These are phyloP conservation scores for Scenedesmus sp. DNA, from an alignment of 163 green algal genomes.

Conservation along the genomic window DNA sequence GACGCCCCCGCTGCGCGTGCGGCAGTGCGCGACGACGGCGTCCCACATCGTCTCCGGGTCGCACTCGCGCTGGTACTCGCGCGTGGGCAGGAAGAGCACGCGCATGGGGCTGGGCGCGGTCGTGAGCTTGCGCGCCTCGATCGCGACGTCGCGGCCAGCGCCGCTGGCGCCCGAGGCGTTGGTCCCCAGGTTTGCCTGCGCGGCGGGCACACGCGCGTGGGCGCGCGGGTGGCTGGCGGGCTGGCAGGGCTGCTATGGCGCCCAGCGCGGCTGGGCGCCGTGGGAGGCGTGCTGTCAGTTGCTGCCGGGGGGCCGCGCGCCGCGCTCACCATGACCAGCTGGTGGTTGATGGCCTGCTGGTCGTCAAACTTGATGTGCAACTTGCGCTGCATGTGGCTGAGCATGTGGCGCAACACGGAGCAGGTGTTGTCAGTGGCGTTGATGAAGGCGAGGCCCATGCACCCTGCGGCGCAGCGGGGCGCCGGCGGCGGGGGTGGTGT, in stretches of 20 bases:
- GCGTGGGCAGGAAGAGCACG: not conserved
- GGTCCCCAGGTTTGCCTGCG: not conserved
- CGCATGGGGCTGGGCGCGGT: not conserved
- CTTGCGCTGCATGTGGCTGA: slow-evolving; percentile 5
- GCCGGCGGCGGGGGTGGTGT: no score
- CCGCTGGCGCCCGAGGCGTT: not conserved
- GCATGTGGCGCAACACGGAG: slow-evolving; percentile 9
- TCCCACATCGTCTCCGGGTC: not conserved
- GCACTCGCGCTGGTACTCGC: not conserved
- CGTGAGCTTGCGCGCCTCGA: not conserved
- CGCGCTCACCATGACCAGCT: slow-evolving; percentile 14
- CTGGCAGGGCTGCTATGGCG: no score
- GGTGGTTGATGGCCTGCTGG: slow-evolving; percentile 17
- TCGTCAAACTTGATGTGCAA: slow-evolving; percentile 20
- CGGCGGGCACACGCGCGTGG: not conserved
- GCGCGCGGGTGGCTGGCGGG: no score
- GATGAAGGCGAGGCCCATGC: slow-evolving; percentile 6
- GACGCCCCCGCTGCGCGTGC: not conserved
- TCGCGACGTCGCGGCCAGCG: not conserved
- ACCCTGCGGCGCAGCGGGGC: not conserved
- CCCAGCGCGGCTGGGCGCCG: no score
- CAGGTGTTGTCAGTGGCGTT: slow-evolving; percentile 1
- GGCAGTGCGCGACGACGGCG: not conserved
- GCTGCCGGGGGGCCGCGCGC: no score
- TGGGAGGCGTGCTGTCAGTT: no score